Evolutionary conservation across 805 yeast genomes (phyloP), one percentile per base, ranked within the genome.

Genomic region (Suhomyces sp.): DNA sequence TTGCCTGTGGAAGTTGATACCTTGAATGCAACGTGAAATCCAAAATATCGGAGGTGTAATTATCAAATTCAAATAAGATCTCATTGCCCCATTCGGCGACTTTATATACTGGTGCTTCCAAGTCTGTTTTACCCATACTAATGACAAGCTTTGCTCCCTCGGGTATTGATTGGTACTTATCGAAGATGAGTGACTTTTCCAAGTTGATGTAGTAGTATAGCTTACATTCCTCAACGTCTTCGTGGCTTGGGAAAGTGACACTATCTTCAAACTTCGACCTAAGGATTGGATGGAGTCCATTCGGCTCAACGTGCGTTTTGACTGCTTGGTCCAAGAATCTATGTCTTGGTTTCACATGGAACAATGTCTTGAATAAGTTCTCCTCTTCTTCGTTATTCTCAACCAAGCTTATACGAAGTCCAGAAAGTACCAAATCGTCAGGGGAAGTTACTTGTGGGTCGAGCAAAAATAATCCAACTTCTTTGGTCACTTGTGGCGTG

Each of bases 291-390:
- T 68, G 74, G 51, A 56, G 39, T 3, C 74, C 71, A 33, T 60
- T 62, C 0, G 47, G 35, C 9, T 31, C 25, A n/a, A 27, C 16
- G 13, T 27, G 25, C 5, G 36, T 15, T 14, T 25, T 15, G 10
- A 23, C 31, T 14, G 17, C 31, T 12, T 18, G 23, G 10, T 29
- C 25, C 2, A 43, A 23, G 15, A 18, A 22, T 25, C 70, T 44
- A 38, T 65, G 68, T 22, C 69, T 47, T 4, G 72, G 72, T 41
- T 65, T 65, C 10, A 63, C 53, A 42, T 68, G 73, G 46, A 68
- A 66, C 38, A 68, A 39, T 0, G 74, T 68, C 29, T 58, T 59
- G 41, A 53, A 58, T 6, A 62, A 41, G 20, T 45, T 43, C 16
- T 50, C 51, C 1, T 48, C 47, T 20, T 19, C 25, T 6, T 42